Percentiles rank a stretch among this genome's conserved stretches.
phyloP scores from a whole-genome alignment of 306 rosid species.

The Acacia confusa region DNA sequence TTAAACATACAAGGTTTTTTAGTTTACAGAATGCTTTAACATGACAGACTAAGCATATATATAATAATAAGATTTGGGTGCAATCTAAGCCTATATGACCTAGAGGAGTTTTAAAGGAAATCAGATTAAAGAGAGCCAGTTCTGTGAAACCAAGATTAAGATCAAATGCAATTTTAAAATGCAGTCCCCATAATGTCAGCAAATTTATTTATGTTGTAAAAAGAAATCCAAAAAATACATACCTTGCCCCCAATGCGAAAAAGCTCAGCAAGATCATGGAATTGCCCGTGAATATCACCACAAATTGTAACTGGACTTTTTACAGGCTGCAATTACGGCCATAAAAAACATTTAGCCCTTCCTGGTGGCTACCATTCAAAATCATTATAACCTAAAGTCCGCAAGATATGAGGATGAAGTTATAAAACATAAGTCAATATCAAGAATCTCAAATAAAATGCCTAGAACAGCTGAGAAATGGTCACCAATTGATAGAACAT shows the following conservation, averaged over 20 bases:
- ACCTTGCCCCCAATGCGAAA: conserved; percentile 98
- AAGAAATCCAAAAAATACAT: conserved; percentile 26
- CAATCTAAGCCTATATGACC: neutral
- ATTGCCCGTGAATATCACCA: conserved; percentile 97
- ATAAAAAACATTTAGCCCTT: conserved; percentile 30
- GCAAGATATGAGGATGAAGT: neutral
- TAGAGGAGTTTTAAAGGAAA: neutral
- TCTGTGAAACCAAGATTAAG: neutral
- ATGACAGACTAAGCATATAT: neutral
- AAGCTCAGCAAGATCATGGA: conserved; percentile 98
- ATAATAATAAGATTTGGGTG: neutral
- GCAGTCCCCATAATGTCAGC: conserved; percentile 7
- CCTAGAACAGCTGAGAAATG: neutral
- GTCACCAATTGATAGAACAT: neutral
- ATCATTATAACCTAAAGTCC: conserved; percentile 16
- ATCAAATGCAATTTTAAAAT: neutral
- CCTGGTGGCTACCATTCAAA: conserved; percentile 19
- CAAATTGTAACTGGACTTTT: conserved; percentile 95
- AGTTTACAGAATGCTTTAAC: neutral
- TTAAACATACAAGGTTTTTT: neutral
- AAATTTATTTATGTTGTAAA: neutral
- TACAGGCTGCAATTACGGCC: conserved; percentile 70
- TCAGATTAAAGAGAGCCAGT: conserved; percentile 2
- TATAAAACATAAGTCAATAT: conserved; percentile 7
- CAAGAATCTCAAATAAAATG: neutral